Base-by-base conservation (phyloP, 148 eudicot species). In the Spergularia marina region DNA sequence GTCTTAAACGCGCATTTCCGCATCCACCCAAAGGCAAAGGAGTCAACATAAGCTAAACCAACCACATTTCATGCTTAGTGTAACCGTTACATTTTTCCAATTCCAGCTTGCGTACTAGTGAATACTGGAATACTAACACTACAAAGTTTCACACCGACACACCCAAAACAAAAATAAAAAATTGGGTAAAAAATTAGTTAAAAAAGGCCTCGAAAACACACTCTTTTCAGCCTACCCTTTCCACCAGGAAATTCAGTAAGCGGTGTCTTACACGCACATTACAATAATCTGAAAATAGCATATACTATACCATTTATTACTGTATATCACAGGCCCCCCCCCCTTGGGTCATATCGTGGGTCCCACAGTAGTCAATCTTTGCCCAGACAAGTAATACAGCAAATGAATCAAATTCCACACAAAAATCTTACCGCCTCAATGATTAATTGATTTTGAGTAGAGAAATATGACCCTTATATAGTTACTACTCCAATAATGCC, bases 91-190 rank as follows among this genome's bases (percentile, higher is more conserved):
- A 64, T 4, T 57, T 57, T 65, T 10, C 78, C 11, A 47, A 17
- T 41, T 61, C 18, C n/a, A 55, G 44, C 66, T 68, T 40, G 51
- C 65, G 34, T 21, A 58, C 41, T 59, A 20, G 13, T 44, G 16
- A 76, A 51, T 44, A 49, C 30, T 12, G 10, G 53, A 47, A 23
- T 62, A 34, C 20, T 58, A 41, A 68, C 53, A 56, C 60, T 20
- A 39, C 18, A 54, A 25, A 25, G 17, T 62, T n/a, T 72, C 36
- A 12, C 53, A 74, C 83, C 76, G 79, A 80, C 79, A 76, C 15
- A 23, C 55, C 7, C 17, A 5, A 51, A 30, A 39, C 6, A 52
- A 68, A 39, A 40, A 10, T 60, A 54, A 59, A 20, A 10, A 65
- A 20, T 14, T n/a, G 20, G 13, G 23, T 61, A 2, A 18, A 76